These are phyloP conservation scores for Brasenia schreberi DNA, from an alignment of 164 flowering plant species.

Conservation along the genomic window DNA sequence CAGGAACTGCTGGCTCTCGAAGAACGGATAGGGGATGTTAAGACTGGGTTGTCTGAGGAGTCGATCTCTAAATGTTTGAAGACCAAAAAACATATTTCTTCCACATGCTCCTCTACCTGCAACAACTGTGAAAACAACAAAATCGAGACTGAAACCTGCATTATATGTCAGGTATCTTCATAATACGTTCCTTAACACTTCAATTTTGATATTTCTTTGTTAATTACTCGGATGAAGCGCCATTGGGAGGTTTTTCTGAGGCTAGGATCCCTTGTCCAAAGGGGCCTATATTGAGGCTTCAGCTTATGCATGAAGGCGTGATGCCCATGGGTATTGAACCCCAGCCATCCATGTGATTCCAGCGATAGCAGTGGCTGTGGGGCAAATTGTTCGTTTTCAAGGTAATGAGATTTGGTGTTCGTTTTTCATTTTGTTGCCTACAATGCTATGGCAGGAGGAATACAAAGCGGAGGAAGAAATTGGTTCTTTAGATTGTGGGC, in stretches of 20 bases:
- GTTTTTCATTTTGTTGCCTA: not conserved
- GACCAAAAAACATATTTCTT: conserved; percentile 18
- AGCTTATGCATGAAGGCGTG: not conserved
- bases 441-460: conserved; percentile 43
- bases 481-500: conserved; percentile 64
- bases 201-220: too few species aligned
- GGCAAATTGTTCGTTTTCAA: too few species aligned
- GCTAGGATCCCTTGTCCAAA: too few species aligned
- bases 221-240: too few species aligned
- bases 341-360: too few species aligned
- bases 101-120: not conserved
- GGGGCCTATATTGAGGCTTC: not conserved
- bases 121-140: not conserved
- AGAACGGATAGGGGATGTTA: conserved; percentile 69
- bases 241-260: too few species aligned
- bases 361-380: too few species aligned
- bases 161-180: not conserved
- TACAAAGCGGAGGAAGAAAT: conserved; percentile 44
- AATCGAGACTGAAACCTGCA: not conserved
- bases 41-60: conserved; percentile 62
- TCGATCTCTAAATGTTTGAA: conserved; percentile 29
- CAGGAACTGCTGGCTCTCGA: conserved; percentile 83
- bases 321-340: too few species aligned
- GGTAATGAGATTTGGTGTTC: too few species aligned
- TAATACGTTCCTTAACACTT: too few species aligned